Conservation (phyloP, 1,284 basidiomycete species). For the Anthracocystis setariae region DNA sequence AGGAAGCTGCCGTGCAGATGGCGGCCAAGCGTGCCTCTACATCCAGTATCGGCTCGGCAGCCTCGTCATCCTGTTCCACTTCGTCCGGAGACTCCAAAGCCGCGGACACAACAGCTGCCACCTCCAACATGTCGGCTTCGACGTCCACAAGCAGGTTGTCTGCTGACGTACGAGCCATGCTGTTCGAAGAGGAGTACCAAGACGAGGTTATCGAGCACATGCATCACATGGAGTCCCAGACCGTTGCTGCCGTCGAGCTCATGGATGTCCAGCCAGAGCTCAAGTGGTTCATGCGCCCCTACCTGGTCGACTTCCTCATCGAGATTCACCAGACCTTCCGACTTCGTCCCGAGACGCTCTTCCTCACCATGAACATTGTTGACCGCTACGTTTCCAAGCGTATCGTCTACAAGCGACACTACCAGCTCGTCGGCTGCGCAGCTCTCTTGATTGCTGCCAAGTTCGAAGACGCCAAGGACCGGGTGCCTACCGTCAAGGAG, state of each 20-base stretch:
- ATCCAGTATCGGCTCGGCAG: conserved; percentile 30
- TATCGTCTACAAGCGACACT: conserved; percentile 98
- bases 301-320: conserved; percentile 97
- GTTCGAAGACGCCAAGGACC: conserved; percentile 98
- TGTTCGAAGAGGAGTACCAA: conserved; percentile 87
- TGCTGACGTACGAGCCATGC: conserved; percentile 43
- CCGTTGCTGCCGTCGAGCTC: conserved; percentile 86
- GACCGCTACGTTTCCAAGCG: conserved; percentile 99
- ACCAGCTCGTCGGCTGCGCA: conserved; percentile 97
- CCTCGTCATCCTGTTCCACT: conserved; percentile 29
- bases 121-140: conserved; percentile 31
- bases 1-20: conserved; percentile 43
- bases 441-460: conserved; percentile 99
- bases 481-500: conserved; percentile 92
- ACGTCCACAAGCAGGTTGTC: conserved; percentile 23
- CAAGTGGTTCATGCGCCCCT: conserved; percentile 87
- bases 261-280: conserved; percentile 99
- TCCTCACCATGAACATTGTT: conserved; percentile 97
- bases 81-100: conserved; percentile 24
- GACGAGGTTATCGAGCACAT: conserved; percentile 93
- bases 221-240: conserved; percentile 92
- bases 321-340: conserved; percentile 92
- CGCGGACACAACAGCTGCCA: conserved; percentile 41
- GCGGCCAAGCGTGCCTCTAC: conserved; percentile 44
- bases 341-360: conserved; percentile 95